These are phyloP conservation scores for Clavispora carvajalis DNA, from an alignment of 805 yeast species.

Conservation along the genomic window DNA sequence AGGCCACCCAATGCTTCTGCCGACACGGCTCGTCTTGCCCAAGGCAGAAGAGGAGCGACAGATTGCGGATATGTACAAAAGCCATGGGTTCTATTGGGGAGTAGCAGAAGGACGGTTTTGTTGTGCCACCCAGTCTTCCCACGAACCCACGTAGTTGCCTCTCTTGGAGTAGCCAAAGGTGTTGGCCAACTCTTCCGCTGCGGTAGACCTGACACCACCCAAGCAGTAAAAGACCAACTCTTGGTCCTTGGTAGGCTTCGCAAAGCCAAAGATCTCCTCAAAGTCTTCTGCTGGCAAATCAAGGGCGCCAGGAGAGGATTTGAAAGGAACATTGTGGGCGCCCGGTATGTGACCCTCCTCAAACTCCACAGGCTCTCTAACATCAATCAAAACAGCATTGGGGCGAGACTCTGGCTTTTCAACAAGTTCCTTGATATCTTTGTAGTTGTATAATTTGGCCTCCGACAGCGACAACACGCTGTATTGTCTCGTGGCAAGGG, in stretches of 20 bases:
- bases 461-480: conserved; percentile 34
- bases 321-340: conserved; percentile 83
- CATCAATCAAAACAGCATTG: conserved; percentile 68
- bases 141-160: conserved; percentile 83
- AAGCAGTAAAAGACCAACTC: conserved; percentile 86
- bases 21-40: background rate
- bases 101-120: conserved; percentile 20
- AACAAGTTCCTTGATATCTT: conserved; percentile 44
- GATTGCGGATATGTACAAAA: background rate
- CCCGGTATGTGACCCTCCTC: conserved; percentile 74
- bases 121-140: conserved; percentile 69
- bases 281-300: conserved; percentile 77
- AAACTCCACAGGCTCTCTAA: conserved; percentile 84
- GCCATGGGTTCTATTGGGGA: background rate
- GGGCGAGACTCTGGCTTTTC: conserved; percentile 36
- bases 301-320: conserved; percentile 88
- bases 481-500: conserved; percentile 16
- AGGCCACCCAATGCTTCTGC: background rate
- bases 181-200: conserved; percentile 86
- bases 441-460: conserved; percentile 50
- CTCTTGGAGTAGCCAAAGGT: conserved; percentile 83
- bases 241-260: conserved; percentile 66
- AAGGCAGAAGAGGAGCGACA: background rate
- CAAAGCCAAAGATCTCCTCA: conserved; percentile 71
- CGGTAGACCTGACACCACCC: conserved; percentile 86